A percentile compares a stretch with the other conserved stretches of the same genome.
phyloP scores from a whole-genome alignment of 371 early-diverging fungal genomes.

The Mortierella sp. region DNA sequence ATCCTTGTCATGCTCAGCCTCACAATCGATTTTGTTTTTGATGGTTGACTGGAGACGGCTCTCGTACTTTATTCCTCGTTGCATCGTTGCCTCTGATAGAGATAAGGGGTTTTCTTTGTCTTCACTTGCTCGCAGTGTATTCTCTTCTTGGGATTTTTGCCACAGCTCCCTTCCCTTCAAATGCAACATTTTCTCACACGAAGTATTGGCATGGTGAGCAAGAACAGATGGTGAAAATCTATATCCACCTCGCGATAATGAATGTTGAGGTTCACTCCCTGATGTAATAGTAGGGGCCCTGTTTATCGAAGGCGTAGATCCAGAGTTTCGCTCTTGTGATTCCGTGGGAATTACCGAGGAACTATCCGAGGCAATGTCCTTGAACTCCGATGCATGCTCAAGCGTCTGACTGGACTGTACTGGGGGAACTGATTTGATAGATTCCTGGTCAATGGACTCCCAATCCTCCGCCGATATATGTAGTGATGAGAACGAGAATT shows the following conservation, averaged over 20 bases:
- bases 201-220: constrained; percentile 47
- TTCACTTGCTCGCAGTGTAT: not conserved
- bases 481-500: constrained; percentile 30
- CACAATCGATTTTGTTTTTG: constrained; percentile 53
- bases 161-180: constrained; percentile 34
- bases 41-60: constrained; percentile 28
- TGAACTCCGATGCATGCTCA: not conserved
- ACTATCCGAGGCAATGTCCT: not conserved
- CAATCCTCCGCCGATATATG: constrained; percentile 25
- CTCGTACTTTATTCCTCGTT: constrained; percentile 47
- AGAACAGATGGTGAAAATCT: constrained; percentile 51
- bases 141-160: constrained; percentile 9
- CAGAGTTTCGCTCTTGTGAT: not conserved
- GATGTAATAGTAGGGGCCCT: not conserved
- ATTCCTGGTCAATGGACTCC: constrained; percentile 26
- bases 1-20: constrained; percentile 42
- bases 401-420: not conserved
- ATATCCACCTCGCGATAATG: constrained; percentile 7
- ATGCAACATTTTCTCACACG: constrained; percentile 55
- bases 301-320: not conserved
- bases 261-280: not conserved
- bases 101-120: not conserved
- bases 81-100: constrained; percentile 48
- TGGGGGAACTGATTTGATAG: not conserved
- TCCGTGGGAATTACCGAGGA: not conserved